Evolutionary conservation across 306 rosid species (phyloP).

Genomic region (Casuarina glauca): DNA sequence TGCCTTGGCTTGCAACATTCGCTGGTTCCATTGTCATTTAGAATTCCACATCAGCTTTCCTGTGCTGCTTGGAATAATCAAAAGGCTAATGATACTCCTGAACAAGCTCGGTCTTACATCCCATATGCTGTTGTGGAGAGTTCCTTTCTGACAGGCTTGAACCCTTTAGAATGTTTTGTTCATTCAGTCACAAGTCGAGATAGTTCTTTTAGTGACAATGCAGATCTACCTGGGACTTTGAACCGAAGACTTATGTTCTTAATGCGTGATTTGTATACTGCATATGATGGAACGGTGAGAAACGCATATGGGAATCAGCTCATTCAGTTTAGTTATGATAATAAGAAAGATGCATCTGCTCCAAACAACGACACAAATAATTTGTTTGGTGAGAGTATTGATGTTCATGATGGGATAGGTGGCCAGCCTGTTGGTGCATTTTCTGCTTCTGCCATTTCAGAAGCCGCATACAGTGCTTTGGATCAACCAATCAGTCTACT

Average conservation of each 20-base stretch:
- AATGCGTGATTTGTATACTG: conserved; percentile 77
- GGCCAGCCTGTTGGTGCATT: conserved; percentile 88
- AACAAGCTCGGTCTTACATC: conserved; percentile 55
- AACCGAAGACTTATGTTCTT: conserved; percentile 78
- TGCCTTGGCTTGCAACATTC: conserved; percentile 96
- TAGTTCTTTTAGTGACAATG: conserved; percentile 88
- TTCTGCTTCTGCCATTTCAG: conserved; percentile 92
- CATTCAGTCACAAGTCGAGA: conserved; percentile 91
- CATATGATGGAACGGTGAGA: conserved; percentile 94
- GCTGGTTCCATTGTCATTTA: conserved; percentile 69
- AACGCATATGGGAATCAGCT: conserved; percentile 79
- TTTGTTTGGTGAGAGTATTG: conserved; percentile 12
- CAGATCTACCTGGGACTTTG: conserved; percentile 93
- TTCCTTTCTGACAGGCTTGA: conserved; percentile 83
- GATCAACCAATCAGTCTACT: conserved; percentile 94
- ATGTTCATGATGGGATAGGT: conserved; percentile 36
- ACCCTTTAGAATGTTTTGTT: conserved; percentile 89
- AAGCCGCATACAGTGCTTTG: conserved; percentile 97
- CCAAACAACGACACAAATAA: conserved; percentile 13
- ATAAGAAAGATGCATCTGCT: conserved; percentile 30
- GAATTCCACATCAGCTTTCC: conserved; percentile 66
- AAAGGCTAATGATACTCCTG: conserved; percentile 45
- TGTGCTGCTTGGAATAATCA: conserved; percentile 85
- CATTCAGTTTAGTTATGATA: conserved; percentile 64
- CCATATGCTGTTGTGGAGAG: conserved; percentile 80